Conservation (phyloP, 768 basidiomycete species). For the Tulasnella sp. region DNA sequence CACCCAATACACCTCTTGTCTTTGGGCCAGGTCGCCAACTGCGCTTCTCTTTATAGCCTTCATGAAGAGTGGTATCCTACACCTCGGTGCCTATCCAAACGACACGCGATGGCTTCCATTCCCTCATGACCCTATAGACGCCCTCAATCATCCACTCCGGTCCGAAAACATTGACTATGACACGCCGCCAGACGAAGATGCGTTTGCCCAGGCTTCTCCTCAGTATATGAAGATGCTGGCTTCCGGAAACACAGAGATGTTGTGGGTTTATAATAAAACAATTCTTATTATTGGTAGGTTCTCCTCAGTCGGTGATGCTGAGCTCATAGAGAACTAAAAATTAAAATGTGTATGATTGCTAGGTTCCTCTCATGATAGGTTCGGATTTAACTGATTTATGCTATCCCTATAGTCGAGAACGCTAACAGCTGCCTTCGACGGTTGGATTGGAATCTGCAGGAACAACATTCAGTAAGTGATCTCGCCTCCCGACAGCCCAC, state of each 20-base stretch:
- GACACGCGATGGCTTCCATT: conserved; percentile 8
- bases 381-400: not conserved
- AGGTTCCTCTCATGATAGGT: conserved; percentile 9
- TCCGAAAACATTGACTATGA: not conserved
- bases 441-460: not conserved
- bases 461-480: not conserved
- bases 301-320: too few relatives aligned
- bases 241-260: not conserved
- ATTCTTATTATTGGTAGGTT: not conserved
- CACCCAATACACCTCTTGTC: not conserved
- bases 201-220: not conserved
- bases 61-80: not conserved
- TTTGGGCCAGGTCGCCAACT: not conserved
- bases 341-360: not conserved
- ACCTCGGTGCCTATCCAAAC: not conserved
- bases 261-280: not conserved
- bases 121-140: conserved; percentile 6
- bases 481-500: not conserved
- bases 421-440: too few relatives aligned
- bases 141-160: not conserved
- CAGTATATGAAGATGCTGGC: conserved; percentile 9
- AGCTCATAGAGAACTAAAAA: not conserved
- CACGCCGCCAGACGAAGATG: not conserved
- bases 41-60: not conserved
- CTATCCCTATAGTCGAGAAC: too few relatives aligned